Evolutionary conservation across 2,329 filamentous ascomycete genomes (phyloP), one percentile per base, ranked within the genome.

Genomic region (Venturia oleaginea): DNA sequence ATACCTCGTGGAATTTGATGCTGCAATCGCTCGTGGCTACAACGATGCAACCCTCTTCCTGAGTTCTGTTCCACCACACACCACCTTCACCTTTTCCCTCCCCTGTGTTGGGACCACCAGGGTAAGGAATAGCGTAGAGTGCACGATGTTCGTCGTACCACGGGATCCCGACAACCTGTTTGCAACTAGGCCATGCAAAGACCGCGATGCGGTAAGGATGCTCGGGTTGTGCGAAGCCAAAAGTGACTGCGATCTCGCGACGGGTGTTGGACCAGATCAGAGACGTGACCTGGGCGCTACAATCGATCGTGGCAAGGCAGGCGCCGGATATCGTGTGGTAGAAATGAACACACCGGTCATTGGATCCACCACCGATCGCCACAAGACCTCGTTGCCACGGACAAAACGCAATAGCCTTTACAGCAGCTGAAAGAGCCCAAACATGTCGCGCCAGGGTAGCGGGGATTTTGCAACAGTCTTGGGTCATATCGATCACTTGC

Each of bases 391-490:
- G 85, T 65, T 93, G 89, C 93, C 92, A 99, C 0, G 94, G 93
- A 67, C 93, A 96, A 76, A 97, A 97, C 1, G 94, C 92, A 69
- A 97, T 94, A 38, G 94, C 94, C 76, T 99, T 99, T 68, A 97
- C 90, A 2, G 94, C 94, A 0, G 93, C 93, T 32, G 85, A 85
- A 73, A 99, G 91, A 13, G 80, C 75, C 84, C 91, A 94, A 38
- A 83, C 83, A 73, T 96, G 86, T 69, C 83, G 87, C 70, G 7
- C 84, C 84, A 6, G 76, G 71, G 2, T 51, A 11, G 65, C 32
- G n/a, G 57, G 11, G 24, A 66, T 34, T 11, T 24, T 64, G 27
- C 37, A 65, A 22, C 17, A 22, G 7, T 22, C 24, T 3, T 37
- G 37, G n/a, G 62, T 37, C n/a, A 63, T 34, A 19, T 32, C 24